Evolutionary conservation across 192 early-diverging fungal species (phyloP), one percentile per base, ranked within the genome.

Genomic region (Coemansia sp.): DNA sequence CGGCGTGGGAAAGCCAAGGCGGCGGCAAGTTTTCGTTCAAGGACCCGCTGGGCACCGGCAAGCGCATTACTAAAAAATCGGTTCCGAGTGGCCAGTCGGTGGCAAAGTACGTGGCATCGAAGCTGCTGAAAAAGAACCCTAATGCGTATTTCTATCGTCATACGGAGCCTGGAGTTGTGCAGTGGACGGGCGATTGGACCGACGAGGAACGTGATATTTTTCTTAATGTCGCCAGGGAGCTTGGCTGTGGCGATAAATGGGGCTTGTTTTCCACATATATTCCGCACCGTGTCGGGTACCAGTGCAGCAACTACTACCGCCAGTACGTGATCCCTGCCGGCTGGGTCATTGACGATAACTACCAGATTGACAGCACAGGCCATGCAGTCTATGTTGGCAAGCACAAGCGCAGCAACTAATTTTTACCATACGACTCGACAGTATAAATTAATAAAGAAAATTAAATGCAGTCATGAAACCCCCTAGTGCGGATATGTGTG

Each of bases 61-160:
- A 85, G 29, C 64, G 64, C 49, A 15, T 75, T 4, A 62, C 17
- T 8, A 80, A 76, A 63, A 53, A 56, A 15, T 21, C 65, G 25
- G 58, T 72, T 1, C 73, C 73, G 1, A 49, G 55, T 4, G 76
- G 76, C n/a, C 75, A 76, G 57, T 83, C 82, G 27, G 52, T 70
- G 21, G 82, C 82, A 17, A 74, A 68, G 37, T 83, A 52, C 25
- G 74, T 87, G 8, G 82, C 90, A 6, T 87, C 86, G 19, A 84
- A 85, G 67, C 62, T 89, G 69, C 83, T 88, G 57, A 86, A 86
- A 61, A 90, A 92, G 70, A 90, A 90, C 54, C 90, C 88, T 5
- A 92, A 90, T 62, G 84, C 86, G 14, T 92, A 87, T 49, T 92
- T 92, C 62, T 92, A 92, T 72, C 70, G 89, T 9, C 88, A 92